Percentiles rank a stretch among this genome's conserved stretches.
phyloP scores from a whole-genome alignment of 176 grass and related monocot genomes.

The Tillandsia fasciculata region DNA sequence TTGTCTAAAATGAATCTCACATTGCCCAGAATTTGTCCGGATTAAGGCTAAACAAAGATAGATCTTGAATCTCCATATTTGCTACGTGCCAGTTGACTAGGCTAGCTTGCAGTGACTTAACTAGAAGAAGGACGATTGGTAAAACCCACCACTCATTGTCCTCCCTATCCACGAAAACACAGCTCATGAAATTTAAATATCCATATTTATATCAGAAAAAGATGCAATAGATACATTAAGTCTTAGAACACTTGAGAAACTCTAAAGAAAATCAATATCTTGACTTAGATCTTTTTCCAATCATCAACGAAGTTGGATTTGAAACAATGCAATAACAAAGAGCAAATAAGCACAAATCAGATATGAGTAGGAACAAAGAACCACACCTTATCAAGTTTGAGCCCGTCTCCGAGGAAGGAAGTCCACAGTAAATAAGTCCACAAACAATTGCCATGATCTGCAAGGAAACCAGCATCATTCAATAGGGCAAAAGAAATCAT shows the following conservation, averaged over 20 bases:
- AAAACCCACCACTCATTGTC: slow-evolving; percentile 85
- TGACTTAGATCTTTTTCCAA: background rate
- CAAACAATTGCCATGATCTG: slow-evolving; percentile 77
- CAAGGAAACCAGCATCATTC: slow-evolving; percentile 6
- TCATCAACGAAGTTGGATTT: background rate
- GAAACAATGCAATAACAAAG: background rate
- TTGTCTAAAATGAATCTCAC: slow-evolving; percentile 7
- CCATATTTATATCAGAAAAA: too few relatives aligned
- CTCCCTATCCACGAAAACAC: slow-evolving; percentile 38
- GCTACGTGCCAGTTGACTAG: slow-evolving; percentile 79
- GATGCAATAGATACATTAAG: too few relatives aligned
- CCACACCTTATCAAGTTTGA: slow-evolving; percentile 41
- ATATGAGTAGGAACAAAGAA: background rate
- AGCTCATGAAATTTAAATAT: too few relatives aligned
- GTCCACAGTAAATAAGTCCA: slow-evolving; percentile 45
- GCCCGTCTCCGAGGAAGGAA: slow-evolving; percentile 34
- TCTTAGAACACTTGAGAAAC: background rate
- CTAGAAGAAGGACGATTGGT: slow-evolving; percentile 44
- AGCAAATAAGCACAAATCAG: background rate
- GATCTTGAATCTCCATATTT: slow-evolving; percentile 83
- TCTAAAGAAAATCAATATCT: background rate
- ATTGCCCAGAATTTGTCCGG: slow-evolving; percentile 94
- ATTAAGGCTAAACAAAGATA: slow-evolving; percentile 59
- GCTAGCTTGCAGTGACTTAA: slow-evolving; percentile 61
- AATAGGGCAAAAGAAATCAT: background rate